Evolutionary conservation across 2,329 filamentous ascomycete species (phyloP).

Genomic region (Trematosphaeria pertusa): DNA sequence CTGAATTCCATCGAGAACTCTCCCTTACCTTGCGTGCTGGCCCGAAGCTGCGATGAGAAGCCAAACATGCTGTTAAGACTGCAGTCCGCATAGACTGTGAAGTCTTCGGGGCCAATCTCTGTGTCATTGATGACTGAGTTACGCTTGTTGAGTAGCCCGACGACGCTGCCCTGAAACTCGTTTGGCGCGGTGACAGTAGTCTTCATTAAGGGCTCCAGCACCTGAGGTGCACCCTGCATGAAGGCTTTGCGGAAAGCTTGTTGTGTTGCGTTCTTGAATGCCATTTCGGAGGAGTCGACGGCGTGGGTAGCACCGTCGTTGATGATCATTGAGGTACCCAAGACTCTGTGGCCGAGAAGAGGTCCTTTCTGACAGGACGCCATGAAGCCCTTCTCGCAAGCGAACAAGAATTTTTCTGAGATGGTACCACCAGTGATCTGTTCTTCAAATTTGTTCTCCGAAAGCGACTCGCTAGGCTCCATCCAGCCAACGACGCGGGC

Average conservation of each 20-base stretch:
- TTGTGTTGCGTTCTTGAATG: constrained; percentile 93
- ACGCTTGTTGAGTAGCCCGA: constrained; percentile 95
- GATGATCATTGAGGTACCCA: constrained; percentile 88
- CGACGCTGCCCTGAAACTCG: constrained; percentile 97
- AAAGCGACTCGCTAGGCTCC: constrained; percentile 78
- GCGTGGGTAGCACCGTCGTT: constrained; percentile 97
- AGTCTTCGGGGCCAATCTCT: constrained; percentile 92
- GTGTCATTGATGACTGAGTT: constrained; percentile 95
- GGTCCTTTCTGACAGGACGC: constrained; percentile 84
- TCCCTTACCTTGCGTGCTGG: constrained; percentile 96
- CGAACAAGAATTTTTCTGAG: constrained; percentile 92
- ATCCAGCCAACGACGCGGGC: constrained; percentile 91
- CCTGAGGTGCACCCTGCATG: constrained; percentile 76
- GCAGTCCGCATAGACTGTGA: constrained; percentile 90
- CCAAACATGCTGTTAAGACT: constrained; percentile 98
- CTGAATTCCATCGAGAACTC: constrained; percentile 99
- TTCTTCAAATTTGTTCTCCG: constrained; percentile 83
- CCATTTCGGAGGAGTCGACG: constrained; percentile 95
- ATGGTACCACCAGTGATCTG: constrained; percentile 90
- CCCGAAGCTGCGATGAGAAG: constrained; percentile 88
- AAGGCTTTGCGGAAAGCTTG: constrained; percentile 98
- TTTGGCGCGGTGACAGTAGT: constrained; percentile 93
- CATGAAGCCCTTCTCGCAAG: constrained; percentile 94
- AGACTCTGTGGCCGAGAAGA: constrained; percentile 88
- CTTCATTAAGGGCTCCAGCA: constrained; percentile 98